Evolutionary conservation across 2,329 filamentous ascomycete species (phyloP), one percentile per base, ranked within the genome.

Genomic region (Dichotomopilus funicola): DNA sequence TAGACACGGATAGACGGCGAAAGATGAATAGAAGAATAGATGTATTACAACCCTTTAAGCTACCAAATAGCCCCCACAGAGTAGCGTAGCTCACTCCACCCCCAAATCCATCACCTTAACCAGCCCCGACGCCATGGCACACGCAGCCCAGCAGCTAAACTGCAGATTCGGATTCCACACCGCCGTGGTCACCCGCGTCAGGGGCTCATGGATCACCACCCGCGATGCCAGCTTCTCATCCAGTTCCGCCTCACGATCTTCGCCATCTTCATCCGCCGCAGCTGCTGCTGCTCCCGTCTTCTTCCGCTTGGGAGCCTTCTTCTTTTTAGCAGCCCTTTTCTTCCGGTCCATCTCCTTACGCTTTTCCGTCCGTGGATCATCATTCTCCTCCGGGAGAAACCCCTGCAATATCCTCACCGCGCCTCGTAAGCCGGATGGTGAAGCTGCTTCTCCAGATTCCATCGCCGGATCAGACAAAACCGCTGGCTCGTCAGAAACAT

Each of bases 81-180:
- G 10, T 27, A 41, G 37, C 27, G 38, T 12, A 10, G 1, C 10
- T 10, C 45, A 67, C n/a, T 76, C 71, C 9, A 82, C 68, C 0
- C 83, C 82, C 27, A 89, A 67, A 64, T 89, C 85, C 73, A 86
- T 80, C 19, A 89, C 73, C 58, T 82, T 78, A 44, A 89, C 73
- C 57, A 89, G 67, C 0, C 86, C 86, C 34, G 83, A 87, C 0
- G 78, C 86, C 76, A 86, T 78, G 0, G 81, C 83, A 3, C 79
- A 80, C 8, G 83, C 83, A 2, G 82, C 83, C 85, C 86, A 87
- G 61, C 78, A 85, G 10, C 83, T 82, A 62, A 77, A 85, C n/a
- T 75, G 72, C 38, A 75, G 67, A 62, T 88, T 88, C 1, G 85
- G 83, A 64, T 88, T 88, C 86, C 86, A 89, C 42, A 78, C 77